Percentiles rank a stretch among this genome's conserved stretches.
Conservation (phyloP, 192 early-diverging fungal genomes). For the Backusella tarrabulga region DNA sequence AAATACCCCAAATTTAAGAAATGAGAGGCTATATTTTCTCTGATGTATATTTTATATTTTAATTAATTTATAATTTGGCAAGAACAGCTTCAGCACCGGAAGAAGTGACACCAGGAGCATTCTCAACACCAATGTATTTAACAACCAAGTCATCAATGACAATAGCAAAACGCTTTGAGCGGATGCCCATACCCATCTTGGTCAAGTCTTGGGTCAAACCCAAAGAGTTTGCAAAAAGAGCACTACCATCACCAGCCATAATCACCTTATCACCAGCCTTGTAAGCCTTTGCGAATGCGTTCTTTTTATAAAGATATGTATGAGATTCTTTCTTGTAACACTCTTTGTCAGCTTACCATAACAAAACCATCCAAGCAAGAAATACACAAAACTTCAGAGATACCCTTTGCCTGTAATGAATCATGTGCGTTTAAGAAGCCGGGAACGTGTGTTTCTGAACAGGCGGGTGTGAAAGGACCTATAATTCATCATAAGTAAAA, state of each 20-base stretch:
- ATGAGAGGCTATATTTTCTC: not conserved
- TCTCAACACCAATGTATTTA: slow-evolving; percentile 71
- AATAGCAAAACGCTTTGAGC: slow-evolving; percentile 72
- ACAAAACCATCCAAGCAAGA: slow-evolving; percentile 54
- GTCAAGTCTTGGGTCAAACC: slow-evolving; percentile 64
- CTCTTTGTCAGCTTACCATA: slow-evolving; percentile 22
- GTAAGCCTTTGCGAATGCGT: slow-evolving; percentile 51
- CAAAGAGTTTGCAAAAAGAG: slow-evolving; percentile 61
- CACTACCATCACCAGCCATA: slow-evolving; percentile 79
- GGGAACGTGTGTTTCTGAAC: slow-evolving; percentile 66
- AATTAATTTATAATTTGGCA: slow-evolving; percentile 44
- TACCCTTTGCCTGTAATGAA: slow-evolving; percentile 67
- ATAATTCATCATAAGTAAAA: not conserved
- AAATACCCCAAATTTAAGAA: not conserved
- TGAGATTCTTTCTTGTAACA: no score
- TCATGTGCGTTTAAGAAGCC: slow-evolving; percentile 55
- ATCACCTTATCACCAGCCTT: slow-evolving; percentile 52
- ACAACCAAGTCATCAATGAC: slow-evolving; percentile 72
- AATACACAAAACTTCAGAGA: slow-evolving; percentile 68
- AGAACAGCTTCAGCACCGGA: slow-evolving; percentile 56
- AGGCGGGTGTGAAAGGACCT: slow-evolving; percentile 62
- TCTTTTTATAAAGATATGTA: not conserved
- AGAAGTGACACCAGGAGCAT: slow-evolving; percentile 42
- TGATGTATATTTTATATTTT: not conserved
- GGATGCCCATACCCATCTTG: slow-evolving; percentile 62